A percentile compares a stretch with the other conserved stretches of the same genome.
Evolutionary conservation across 805 yeast genomes (phyloP).

Genomic region (Ascoidea tarda): DNA sequence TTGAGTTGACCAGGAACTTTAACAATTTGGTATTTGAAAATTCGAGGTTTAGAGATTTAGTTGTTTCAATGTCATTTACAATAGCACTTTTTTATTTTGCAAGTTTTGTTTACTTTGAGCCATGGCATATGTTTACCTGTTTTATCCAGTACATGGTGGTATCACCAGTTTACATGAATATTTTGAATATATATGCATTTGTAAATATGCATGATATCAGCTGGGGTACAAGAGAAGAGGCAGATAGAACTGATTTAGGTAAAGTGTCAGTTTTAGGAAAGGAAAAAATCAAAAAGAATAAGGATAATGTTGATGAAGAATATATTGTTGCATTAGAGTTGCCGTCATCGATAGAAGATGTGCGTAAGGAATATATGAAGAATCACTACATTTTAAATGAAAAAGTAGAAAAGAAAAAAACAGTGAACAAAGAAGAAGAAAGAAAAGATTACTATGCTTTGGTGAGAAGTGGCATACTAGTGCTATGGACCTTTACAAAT

Average conservation of each 20-base stretch:
- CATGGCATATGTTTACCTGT: conserved; percentile 85
- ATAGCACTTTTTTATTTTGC: conserved; percentile 68
- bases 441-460: conserved; percentile 81
- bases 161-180: conserved; percentile 84
- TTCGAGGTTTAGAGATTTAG: conserved; percentile 68
- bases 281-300: conserved; percentile 24
- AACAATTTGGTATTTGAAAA: conserved; percentile 38
- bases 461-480: conserved; percentile 77
- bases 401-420: conserved; percentile 23
- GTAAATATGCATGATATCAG: conserved; percentile 94
- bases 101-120: conserved; percentile 73
- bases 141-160: conserved; percentile 71
- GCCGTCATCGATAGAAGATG: conserved; percentile 66
- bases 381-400: conserved; percentile 45
- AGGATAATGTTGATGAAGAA: not conserved
- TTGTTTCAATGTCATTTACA: conserved; percentile 75
- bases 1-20: conserved; percentile 22
- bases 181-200: conserved; percentile 85
- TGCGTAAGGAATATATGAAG: conserved; percentile 58
- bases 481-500: conserved; percentile 82
- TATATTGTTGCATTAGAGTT: conserved; percentile 32
- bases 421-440: conserved; percentile 15
- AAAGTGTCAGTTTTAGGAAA: conserved; percentile 36
- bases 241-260: conserved; percentile 48
- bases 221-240: conserved; percentile 94